Evolutionary conservation across 331 rosid genomes (phyloP), one percentile per base, ranked within the genome.

Genomic region (Quercus phellos): DNA sequence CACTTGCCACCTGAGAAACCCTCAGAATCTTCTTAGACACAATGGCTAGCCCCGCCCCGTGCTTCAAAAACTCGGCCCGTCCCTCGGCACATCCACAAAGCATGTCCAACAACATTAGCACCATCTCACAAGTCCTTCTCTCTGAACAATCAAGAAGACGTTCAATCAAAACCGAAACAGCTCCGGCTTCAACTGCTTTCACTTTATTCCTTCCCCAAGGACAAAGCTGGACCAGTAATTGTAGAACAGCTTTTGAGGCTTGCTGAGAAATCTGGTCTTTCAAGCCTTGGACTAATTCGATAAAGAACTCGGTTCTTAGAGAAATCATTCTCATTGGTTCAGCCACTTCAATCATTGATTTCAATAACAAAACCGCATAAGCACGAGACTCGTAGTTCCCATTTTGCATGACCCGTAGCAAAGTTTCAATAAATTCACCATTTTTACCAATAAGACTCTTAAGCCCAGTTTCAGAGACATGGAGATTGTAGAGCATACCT

Each of bases 21-120:
- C 99, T 87, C 35, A 94, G 74, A 61, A 92, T 89, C 89, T 90
- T 91, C 88, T 92, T 94, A 0, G 96, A 83, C 21, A 94, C 92
- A 9, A 91, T 77, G 0, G 96, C 95, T 4, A 94, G 5, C 6
- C 99, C 98, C 0, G 96, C 97, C 0, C 85, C 91, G 16, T 94
- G 99, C 1, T 54, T 60, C 69, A 94, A 17, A 18, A 94, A 55
- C 71, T 89, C 91, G 1, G 93, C 97, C 0, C 99, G 81, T 3
- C 98, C 99, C 32, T 94, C 97, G 0, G 99, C 97, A 9, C 91
- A 79, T 30, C 90, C 89, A 26, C 97, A 89, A 0, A 87, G 32
- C 26, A 75, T 78, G 74, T 94, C 99, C 81, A 90, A 55, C 4
- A 76, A 67, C 59, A 83, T 77, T 9, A 94, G 53, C 63, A 84